A percentile compares a stretch with the other conserved stretches of the same genome.
Evolutionary conservation across 1,139 yeast species (phyloP).

Genomic region (Scheffersomyces stambukii): DNA sequence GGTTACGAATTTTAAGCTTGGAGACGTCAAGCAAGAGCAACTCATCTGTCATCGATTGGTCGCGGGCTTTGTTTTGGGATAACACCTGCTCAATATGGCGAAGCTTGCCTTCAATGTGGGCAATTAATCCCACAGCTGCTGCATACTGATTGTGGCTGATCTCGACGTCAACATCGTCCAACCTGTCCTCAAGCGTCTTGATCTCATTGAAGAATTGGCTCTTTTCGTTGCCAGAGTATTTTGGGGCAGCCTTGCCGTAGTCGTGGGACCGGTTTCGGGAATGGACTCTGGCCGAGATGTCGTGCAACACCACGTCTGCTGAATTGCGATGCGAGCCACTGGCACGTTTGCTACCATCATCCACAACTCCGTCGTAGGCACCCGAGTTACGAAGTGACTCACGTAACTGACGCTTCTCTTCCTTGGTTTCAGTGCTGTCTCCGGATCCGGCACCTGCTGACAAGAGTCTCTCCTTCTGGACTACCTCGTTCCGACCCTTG

Average conservation of each 20-base stretch:
- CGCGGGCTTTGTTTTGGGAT: slow-evolving; percentile 4
- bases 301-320: slow-evolving; percentile 44
- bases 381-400: slow-evolving; percentile 40
- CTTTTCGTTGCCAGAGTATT: slow-evolving; percentile 16
- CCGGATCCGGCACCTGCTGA: neutral
- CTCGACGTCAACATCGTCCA: slow-evolving; percentile 64
- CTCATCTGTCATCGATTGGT: slow-evolving; percentile 24
- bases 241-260: slow-evolving; percentile 19
- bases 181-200: slow-evolving; percentile 54
- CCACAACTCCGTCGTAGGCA: slow-evolving; percentile 20
- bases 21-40: slow-evolving; percentile 40
- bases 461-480: slow-evolving; percentile 44
- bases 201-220: slow-evolving; percentile 38
- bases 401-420: slow-evolving; percentile 38
- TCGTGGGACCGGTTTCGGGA: slow-evolving; percentile 52
- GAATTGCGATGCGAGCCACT: slow-evolving; percentile 31
- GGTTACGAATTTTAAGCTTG: slow-evolving; percentile 32
- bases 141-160: slow-evolving; percentile 58
- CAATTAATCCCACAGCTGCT: slow-evolving; percentile 51
- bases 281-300: slow-evolving; percentile 53
- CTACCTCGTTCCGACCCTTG: slow-evolving; percentile 61
- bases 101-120: slow-evolving; percentile 37
- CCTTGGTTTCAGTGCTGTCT: slow-evolving; percentile 18
- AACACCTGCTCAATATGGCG: slow-evolving; percentile 18
- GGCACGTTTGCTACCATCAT: slow-evolving; percentile 21